These are phyloP conservation scores for Debaryomyces maramus DNA, from an alignment of 805 yeast genomes.

Conservation along the genomic window DNA sequence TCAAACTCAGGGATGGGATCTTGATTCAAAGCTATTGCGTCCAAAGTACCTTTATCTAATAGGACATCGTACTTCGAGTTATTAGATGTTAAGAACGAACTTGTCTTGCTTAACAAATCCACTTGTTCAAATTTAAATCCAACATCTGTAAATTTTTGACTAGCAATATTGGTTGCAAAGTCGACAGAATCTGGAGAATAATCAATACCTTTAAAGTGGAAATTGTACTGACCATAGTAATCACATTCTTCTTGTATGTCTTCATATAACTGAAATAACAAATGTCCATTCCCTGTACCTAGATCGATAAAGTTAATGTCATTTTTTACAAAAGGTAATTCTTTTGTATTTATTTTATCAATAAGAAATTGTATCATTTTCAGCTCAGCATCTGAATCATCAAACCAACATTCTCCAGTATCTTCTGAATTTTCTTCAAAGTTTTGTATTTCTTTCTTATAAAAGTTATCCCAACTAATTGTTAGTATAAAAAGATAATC, in stretches of 20 bases:
- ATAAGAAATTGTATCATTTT: conserved; percentile 74
- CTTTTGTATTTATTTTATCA: conserved; percentile 43
- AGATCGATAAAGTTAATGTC: conserved; percentile 62
- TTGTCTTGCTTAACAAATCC: conserved; percentile 58
- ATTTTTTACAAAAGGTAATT: conserved; percentile 19
- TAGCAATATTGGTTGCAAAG: conserved; percentile 66
- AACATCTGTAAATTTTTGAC: conserved; percentile 30
- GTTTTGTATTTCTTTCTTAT: conserved; percentile 68
- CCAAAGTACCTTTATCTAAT: conserved; percentile 93
- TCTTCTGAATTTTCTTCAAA: conserved; percentile 75
- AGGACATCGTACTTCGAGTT: conserved; percentile 64
- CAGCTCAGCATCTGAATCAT: conserved; percentile 89
- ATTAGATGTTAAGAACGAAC: conserved; percentile 32
- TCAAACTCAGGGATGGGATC: conserved; percentile 42
- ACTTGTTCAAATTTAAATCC: conserved; percentile 59
- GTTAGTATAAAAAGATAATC: conserved; percentile 18
- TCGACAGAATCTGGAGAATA: conserved; percentile 79
- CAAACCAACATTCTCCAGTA: conserved; percentile 96
- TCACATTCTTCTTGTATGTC: conserved; percentile 59
- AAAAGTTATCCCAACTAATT: conserved; percentile 82
- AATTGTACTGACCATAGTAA: conserved; percentile 29
- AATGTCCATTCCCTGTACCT: conserved; percentile 97
- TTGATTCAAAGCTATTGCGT: conserved; percentile 90
- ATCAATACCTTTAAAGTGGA: conserved; percentile 65
- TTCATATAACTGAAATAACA: conserved; percentile 66